Evolutionary conservation across 2,329 filamentous ascomycete genomes (phyloP).

Genomic region (Trichoderma sp.): DNA sequence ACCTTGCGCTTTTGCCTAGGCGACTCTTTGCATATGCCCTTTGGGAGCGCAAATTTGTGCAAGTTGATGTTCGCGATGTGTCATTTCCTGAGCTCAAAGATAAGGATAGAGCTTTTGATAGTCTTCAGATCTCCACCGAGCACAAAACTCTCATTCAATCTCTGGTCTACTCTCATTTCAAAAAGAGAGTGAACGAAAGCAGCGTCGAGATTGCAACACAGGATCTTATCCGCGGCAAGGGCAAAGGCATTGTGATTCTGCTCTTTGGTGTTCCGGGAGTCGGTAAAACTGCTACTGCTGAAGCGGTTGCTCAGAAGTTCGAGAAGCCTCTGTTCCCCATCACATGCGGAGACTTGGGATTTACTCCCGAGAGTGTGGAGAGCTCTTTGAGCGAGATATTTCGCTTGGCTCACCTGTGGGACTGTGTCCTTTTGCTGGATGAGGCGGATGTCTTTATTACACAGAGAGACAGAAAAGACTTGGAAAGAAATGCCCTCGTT

Average conservation of each 20-base stretch:
- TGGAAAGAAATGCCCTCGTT: constrained; percentile 35
- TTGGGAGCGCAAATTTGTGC: constrained; percentile 40
- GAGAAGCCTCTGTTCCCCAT: constrained; percentile 29
- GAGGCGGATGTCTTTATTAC: constrained; percentile 33
- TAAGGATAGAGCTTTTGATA: constrained; percentile 30
- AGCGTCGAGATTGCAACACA: constrained; percentile 23
- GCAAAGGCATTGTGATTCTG: constrained; percentile 32
- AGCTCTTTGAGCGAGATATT: constrained; percentile 25
- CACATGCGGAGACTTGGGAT: constrained; percentile 30
- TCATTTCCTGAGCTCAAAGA: constrained; percentile 38
- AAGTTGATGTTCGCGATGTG: constrained; percentile 39
- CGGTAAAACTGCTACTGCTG: constrained; percentile 35
- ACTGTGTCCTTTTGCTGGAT: constrained; percentile 30
- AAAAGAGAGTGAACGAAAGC: constrained; percentile 9
- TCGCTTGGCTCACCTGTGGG: constrained; percentile 28
- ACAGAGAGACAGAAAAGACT: constrained; percentile 24
- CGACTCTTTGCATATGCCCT: constrained; percentile 43
- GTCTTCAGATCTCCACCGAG: background rate
- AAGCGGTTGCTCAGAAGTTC: constrained; percentile 25
- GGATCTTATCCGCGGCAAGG: constrained; percentile 44
- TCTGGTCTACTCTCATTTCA: constrained; percentile 17
- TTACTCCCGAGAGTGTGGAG: constrained; percentile 38
- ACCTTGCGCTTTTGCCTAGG: constrained; percentile 39
- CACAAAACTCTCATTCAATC: constrained; percentile 18
- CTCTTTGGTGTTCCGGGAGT: constrained; percentile 35